Conservation (phyloP, 2,329 filamentous ascomycete genomes). For the Trichoderma atrobrunneum region DNA sequence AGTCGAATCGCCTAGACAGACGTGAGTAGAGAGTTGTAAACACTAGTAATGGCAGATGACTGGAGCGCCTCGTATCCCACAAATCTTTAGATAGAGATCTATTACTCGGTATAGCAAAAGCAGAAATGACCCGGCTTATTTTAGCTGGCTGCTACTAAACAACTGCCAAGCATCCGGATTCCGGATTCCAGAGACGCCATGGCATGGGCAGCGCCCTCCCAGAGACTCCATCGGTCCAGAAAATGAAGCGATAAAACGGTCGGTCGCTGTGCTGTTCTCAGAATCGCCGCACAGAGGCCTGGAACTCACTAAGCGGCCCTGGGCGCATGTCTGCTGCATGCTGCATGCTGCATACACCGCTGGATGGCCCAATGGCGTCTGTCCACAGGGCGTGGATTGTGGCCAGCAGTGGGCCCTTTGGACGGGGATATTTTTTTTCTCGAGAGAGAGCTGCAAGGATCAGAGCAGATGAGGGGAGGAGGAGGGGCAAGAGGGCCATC, state of each 20-base stretch:
- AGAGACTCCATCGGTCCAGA: neutral
- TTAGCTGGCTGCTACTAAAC: neutral
- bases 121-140: neutral
- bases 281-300: slow-evolving; percentile 15
- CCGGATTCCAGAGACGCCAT: slow-evolving; percentile 5
- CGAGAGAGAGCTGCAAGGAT: slow-evolving; percentile 10
- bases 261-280: slow-evolving; percentile 6
- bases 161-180: slow-evolving; percentile 8
- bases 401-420: slow-evolving; percentile 4
- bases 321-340: slow-evolving; percentile 12
- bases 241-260: neutral
- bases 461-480: slow-evolving; percentile 10
- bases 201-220: slow-evolving; percentile 4
- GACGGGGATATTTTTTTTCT: neutral
- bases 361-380: slow-evolving; percentile 4
- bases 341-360: slow-evolving; percentile 16
- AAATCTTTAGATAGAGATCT: neutral
- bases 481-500: slow-evolving; percentile 12
- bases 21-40: neutral
- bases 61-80: neutral
- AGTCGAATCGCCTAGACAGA: neutral
- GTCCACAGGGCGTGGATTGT: slow-evolving; percentile 11
- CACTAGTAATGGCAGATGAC: neutral
- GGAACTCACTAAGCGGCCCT: slow-evolving; percentile 14
- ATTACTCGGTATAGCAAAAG: neutral